phyloP scores from a whole-genome alignment of 1,284 basidiomycete genomes.

The Golubevia sp. region DNA sequence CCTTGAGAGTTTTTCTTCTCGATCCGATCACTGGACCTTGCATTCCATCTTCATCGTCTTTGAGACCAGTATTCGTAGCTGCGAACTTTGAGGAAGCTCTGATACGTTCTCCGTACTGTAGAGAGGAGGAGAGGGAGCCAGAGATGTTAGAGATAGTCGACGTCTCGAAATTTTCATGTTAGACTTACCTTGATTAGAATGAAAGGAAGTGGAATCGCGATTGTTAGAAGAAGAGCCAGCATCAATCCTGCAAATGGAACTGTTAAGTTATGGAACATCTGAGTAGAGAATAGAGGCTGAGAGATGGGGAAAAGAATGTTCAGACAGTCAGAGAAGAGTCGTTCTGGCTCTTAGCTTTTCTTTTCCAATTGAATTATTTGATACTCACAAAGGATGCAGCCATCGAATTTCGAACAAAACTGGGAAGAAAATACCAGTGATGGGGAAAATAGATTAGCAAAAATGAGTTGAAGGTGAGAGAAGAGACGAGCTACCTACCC shows the following conservation, averaged over 20 bases:
- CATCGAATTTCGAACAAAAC: conserved; percentile 35
- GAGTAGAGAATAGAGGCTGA: conserved; percentile 30
- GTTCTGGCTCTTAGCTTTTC: no score
- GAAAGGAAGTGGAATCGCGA: conserved; percentile 33
- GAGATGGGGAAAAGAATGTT: conserved; percentile 2
- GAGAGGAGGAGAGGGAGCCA: no score
- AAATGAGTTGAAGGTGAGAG: no score
- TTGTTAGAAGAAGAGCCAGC: conserved; percentile 28
- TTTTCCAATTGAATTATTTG: no score
- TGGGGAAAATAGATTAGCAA: no score
- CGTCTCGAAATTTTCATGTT: no score
- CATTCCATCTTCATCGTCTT: conserved; percentile 11
- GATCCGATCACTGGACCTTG: conserved; percentile 27
- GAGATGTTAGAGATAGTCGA: no score
- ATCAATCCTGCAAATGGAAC: conserved; percentile 33
- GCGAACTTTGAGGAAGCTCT: conserved; percentile 37
- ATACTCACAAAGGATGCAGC: conserved; percentile 26
- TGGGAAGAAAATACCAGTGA: no score
- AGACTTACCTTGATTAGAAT: conserved; percentile 3
- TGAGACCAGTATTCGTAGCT: conserved; percentile 18
- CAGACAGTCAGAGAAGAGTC: neutral
- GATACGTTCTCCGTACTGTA: conserved; percentile 34
- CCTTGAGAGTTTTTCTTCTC: conserved; percentile 19
- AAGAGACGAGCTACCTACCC: no score
- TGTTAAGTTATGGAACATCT: conserved; percentile 40